Conservation (phyloP, 2,329 filamentous ascomycete species). For the Fonsecaea pugnacius region DNA sequence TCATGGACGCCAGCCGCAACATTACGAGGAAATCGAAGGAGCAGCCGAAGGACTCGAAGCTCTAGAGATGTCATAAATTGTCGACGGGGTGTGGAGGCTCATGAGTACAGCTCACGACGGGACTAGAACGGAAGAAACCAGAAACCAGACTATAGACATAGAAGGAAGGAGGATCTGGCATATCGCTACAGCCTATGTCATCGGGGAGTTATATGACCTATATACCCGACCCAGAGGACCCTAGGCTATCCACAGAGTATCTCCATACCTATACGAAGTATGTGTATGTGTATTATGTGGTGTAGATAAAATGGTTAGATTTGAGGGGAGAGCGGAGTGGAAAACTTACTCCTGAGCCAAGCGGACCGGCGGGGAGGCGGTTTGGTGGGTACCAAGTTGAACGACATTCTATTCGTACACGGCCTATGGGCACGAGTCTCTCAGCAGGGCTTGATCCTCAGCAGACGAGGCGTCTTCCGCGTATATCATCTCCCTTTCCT, state of each 20-base stretch:
- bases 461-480: too few relatives aligned
- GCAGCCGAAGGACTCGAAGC: constrained; percentile 13
- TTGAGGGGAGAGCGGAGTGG: too few relatives aligned
- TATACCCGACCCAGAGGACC: background rate
- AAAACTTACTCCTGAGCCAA: too few relatives aligned
- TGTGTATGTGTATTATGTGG: too few relatives aligned
- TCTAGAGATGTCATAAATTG: background rate
- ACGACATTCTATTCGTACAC: too few relatives aligned
- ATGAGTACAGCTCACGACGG: background rate
- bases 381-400: too few relatives aligned
- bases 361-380: too few relatives aligned
- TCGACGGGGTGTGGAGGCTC: background rate
- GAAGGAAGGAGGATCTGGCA: background rate
- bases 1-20: constrained; percentile 68
- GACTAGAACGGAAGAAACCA: background rate
- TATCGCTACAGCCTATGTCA: background rate
- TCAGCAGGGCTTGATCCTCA: too few relatives aligned
- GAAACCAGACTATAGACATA: background rate
- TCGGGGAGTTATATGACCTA: background rate
- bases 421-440: too few relatives aligned
- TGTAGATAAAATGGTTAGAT: too few relatives aligned
- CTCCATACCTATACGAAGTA: too few relatives aligned
- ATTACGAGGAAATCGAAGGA: constrained; percentile 22
- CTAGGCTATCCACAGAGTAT: background rate
- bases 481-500: too few relatives aligned